phyloP scores from a whole-genome alignment of 2,329 filamentous ascomycete genomes.

The Nannizzia gypsea region DNA sequence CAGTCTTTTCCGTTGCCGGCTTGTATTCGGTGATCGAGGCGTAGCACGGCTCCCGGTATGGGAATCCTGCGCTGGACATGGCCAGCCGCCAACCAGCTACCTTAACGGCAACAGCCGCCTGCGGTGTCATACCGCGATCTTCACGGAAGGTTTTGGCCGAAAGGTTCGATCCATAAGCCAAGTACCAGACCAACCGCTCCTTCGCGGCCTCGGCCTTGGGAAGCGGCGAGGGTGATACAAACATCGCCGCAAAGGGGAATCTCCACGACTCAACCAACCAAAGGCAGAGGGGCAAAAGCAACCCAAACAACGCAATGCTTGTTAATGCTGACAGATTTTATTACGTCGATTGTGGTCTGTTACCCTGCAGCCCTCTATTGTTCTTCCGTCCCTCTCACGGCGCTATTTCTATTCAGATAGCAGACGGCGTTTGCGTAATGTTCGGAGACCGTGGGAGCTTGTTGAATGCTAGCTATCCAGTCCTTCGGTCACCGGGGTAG shows the following conservation, averaged over 20 bases:
- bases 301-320: not conserved
- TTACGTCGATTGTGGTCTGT: not conserved
- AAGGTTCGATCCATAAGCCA: slow-evolving; percentile 19
- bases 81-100: slow-evolving; percentile 13
- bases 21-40: slow-evolving; percentile 8
- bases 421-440: not conserved
- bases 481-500: not conserved
- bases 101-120: slow-evolving; percentile 2
- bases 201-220: not conserved
- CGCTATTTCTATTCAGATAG: not conserved
- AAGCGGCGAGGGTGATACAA: not conserved
- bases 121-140: slow-evolving; percentile 14
- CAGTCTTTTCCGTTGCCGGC: not conserved
- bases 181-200: slow-evolving; percentile 14
- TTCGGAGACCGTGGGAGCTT: not conserved
- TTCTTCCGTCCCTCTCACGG: no score
- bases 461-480: not conserved
- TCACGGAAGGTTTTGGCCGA: slow-evolving; percentile 15
- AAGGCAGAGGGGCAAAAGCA: not conserved
- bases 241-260: not conserved
- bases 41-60: slow-evolving; percentile 17
- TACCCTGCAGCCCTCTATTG: not conserved
- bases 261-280: not conserved
- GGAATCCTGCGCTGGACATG: slow-evolving; percentile 15
- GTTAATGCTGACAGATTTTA: not conserved